Base-by-base conservation (phyloP, 257 asterid species). In the Solanum tarijense region DNA sequence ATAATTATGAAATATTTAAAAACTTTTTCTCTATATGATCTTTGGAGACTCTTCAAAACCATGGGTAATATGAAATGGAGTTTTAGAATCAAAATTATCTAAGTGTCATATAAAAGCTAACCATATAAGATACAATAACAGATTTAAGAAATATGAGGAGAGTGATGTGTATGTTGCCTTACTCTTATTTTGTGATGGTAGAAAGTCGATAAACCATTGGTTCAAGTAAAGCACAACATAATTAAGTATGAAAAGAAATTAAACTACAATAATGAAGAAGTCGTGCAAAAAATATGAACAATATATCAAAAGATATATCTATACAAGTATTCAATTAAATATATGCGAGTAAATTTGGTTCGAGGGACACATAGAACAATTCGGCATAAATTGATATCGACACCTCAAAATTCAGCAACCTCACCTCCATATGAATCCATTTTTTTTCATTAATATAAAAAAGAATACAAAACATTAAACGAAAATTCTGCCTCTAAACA, bases 201-300 rank as follows among this genome's bases (percentile, higher is more conserved):
- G 16, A 66, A 5, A 66, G 1, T 0, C 2, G 14, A 68, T 27
- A 65, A 25, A 12, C 0, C 0, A 21, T 60, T 4, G 0, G 10
- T 23, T 21, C 27, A 58, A 58, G 68, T 58, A 58, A 58, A 58
- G 23, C 9, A 52, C 0, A 52, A 52, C 9, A 16, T 0, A 52
- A 52, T 18, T 1, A 52, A 52, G 62, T 2, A 52, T 52, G 10
- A 52, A 52, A 52, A 52, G n/a, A 52, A 52, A 48, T 48, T 48
- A 48, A 48, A 52, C 9, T 52, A 55, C 25, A 20, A 0, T 20
- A 23, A 23, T 0, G 7, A 60, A 60, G 13, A 60, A 9, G 29
- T 60, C 6, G 4, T 9, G 13, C 14, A 9, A 23, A 60, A 60
- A 23, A 9, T 60, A 60, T 23, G 7, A 60, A 8, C 7, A 11